Base-by-base conservation (phyloP, 805 yeast genomes). In the Zygosaccharomyces kombuchaensis region DNA sequence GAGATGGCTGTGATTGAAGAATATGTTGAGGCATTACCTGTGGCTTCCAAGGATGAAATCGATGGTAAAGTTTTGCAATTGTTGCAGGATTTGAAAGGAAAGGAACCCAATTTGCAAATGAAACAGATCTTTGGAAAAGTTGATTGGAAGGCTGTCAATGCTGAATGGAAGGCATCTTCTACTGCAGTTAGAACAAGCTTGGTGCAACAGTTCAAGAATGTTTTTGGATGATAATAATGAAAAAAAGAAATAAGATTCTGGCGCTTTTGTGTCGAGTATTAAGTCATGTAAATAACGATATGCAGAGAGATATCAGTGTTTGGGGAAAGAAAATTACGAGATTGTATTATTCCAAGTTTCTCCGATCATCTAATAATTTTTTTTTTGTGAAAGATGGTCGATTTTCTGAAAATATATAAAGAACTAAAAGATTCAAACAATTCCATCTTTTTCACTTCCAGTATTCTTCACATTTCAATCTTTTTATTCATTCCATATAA, bases 21-120 rank as follows among this genome's bases (percentile, higher is more conserved):
- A 12, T 73, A 78, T 40, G 54, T 72, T 37, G 39, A 48, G 1
- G 53, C 62, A 23, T 59, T 81, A 17, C 78, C 80, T 7, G 74
- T 78, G 13, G 74, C 82, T 1, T 63, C 76, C 2, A 70, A 68
- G 29, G 76, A 68, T 37, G 75, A 75, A 40, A 52, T 75, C 27
- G 71, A 70, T 26, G 43, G 45, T 1, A 65, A 62, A 32, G 70
- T 72, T 3, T 26, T 43, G 6, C 55, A 51, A 1, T 44, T 67
- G 6, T 43, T 71, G 26, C 45, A 49, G 1, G 44, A 48, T 1
- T 29, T 66, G 6, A 59, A 54, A 27, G 46, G 51, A 9, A 46
- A 53, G 6, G 56, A 56, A 6, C 59, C 59, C 3, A 39, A 52
- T 40, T 34, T 68, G 37, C 62, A 62, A 42, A 29, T 65, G 40